A percentile compares a stretch with the other conserved stretches of the same genome.
These are phyloP conservation scores for Knoxdaviesia capensis DNA, from an alignment of 2,329 filamentous ascomycete species.

Conservation along the genomic window DNA sequence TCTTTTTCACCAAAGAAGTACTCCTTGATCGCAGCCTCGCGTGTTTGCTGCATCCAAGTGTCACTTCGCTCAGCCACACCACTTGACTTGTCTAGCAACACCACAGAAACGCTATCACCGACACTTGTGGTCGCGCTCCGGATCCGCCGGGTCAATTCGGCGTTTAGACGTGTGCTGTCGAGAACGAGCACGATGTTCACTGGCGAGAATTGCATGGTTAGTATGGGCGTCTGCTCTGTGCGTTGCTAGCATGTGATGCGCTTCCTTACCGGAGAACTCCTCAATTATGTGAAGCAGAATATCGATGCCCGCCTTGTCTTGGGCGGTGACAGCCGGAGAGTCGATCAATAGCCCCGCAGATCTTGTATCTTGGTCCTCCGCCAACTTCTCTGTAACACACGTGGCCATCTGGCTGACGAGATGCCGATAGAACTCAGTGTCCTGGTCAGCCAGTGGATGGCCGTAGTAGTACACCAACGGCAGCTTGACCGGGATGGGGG, in stretches of 20 bases:
- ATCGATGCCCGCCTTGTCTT: slow-evolving; percentile 50
- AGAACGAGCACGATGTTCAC: slow-evolving; percentile 70
- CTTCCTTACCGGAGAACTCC: slow-evolving; percentile 26
- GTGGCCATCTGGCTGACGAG: slow-evolving; percentile 60
- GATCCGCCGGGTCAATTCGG: slow-evolving; percentile 54
- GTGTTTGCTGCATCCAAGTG: slow-evolving; percentile 48
- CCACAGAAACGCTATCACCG: slow-evolving; percentile 51
- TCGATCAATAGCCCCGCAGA: slow-evolving; percentile 72
- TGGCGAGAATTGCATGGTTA: slow-evolving; percentile 8
- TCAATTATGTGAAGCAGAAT: slow-evolving; percentile 55
- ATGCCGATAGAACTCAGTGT: slow-evolving; percentile 50
- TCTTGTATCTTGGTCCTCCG: slow-evolving; percentile 52
- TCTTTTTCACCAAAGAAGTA: slow-evolving; percentile 84
- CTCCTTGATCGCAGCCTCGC: slow-evolving; percentile 62
- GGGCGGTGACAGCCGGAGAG: slow-evolving; percentile 49
- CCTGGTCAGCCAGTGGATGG: slow-evolving; percentile 49
- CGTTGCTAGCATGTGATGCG: too few relatives aligned
- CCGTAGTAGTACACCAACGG: slow-evolving; percentile 86
- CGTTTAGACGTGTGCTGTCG: slow-evolving; percentile 57
- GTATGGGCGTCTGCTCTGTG: neutral
- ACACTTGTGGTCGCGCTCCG: slow-evolving; percentile 29
- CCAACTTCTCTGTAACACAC: slow-evolving; percentile 55
- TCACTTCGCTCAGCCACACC: slow-evolving; percentile 65
- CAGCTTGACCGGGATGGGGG: slow-evolving; percentile 72
- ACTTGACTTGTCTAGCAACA: slow-evolving; percentile 67